Evolutionary conservation across 441 rosid species (phyloP).

Genomic region (Iberis amara): DNA sequence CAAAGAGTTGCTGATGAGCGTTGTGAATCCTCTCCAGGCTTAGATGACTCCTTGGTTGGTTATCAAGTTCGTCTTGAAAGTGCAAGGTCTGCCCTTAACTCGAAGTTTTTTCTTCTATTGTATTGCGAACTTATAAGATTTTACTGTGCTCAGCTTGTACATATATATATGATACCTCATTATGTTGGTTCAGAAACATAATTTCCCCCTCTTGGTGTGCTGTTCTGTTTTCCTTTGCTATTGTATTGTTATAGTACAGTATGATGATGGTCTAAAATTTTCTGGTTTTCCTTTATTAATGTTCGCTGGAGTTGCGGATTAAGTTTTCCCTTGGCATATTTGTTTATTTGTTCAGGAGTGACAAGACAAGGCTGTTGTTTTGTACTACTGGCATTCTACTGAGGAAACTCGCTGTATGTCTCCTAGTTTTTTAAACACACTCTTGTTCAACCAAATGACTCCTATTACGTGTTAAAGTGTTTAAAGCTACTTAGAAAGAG

Average conservation of each 20-base stretch:
- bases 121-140: neutral
- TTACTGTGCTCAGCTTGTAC: slow-evolving; percentile 1
- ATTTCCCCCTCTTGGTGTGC: too few species aligned
- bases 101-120: slow-evolving; percentile 9
- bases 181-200: too few species aligned
- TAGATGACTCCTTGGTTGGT: slow-evolving; percentile 77
- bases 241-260: slow-evolving; percentile 1
- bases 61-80: slow-evolving; percentile 98
- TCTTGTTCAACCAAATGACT: slow-evolving; percentile 13
- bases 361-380: slow-evolving; percentile 83
- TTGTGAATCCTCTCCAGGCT: slow-evolving; percentile 83
- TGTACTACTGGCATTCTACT: slow-evolving; percentile 94
- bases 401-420: slow-evolving; percentile 75
- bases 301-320: slow-evolving; percentile 9
- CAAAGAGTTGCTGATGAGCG: slow-evolving; percentile 97
- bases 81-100: slow-evolving; percentile 53
- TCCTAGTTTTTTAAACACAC: neutral
- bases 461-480: slow-evolving; percentile 9
- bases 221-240: too few species aligned
- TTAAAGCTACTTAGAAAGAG: slow-evolving; percentile 24
- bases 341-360: slow-evolving; percentile 56
- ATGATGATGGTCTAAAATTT: slow-evolving; percentile 1
- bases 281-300: neutral
- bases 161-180: too few species aligned
- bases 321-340: neutral